phyloP scores from a whole-genome alignment of 2,329 filamentous ascomycete species.

The Neophaeococcomyces mojaviensis region DNA sequence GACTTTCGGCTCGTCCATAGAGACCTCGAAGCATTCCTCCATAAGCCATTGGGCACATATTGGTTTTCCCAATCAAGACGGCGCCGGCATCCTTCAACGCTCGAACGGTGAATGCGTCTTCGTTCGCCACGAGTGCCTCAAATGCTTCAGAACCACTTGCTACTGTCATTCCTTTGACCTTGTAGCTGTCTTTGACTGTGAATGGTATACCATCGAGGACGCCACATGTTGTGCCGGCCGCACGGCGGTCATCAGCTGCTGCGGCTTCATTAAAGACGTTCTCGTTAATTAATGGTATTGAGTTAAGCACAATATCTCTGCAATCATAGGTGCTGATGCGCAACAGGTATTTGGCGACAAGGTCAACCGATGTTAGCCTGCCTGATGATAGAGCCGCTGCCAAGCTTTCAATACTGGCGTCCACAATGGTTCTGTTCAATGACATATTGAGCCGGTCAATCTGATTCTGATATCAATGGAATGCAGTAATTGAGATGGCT shows the following conservation, averaged over 20 bases:
- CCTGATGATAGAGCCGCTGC: slow-evolving; percentile 35
- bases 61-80: slow-evolving; percentile 49
- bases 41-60: slow-evolving; percentile 54
- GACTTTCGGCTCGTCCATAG: slow-evolving; percentile 50
- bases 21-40: slow-evolving; percentile 52
- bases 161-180: slow-evolving; percentile 46
- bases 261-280: slow-evolving; percentile 40
- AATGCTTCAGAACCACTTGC: slow-evolving; percentile 51
- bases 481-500: no score
- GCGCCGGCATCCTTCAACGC: slow-evolving; percentile 43
- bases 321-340: slow-evolving; percentile 43
- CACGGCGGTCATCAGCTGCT: slow-evolving; percentile 40
- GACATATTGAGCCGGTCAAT: no score
- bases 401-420: slow-evolving; percentile 42
- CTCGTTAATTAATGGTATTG: slow-evolving; percentile 43
- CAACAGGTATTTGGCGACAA: slow-evolving; percentile 40
- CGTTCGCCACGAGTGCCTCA: slow-evolving; percentile 40
- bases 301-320: slow-evolving; percentile 36
- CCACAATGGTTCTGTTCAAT: slow-evolving; percentile 30
- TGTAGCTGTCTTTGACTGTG: slow-evolving; percentile 53
- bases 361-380: slow-evolving; percentile 37
- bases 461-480: no score
- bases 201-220: slow-evolving; percentile 51
- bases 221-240: slow-evolving; percentile 29
- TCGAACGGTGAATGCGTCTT: slow-evolving; percentile 47